Evolutionary conservation across 306 rosid genomes (phyloP).

Genomic region (Pterocarpus santalinus): DNA sequence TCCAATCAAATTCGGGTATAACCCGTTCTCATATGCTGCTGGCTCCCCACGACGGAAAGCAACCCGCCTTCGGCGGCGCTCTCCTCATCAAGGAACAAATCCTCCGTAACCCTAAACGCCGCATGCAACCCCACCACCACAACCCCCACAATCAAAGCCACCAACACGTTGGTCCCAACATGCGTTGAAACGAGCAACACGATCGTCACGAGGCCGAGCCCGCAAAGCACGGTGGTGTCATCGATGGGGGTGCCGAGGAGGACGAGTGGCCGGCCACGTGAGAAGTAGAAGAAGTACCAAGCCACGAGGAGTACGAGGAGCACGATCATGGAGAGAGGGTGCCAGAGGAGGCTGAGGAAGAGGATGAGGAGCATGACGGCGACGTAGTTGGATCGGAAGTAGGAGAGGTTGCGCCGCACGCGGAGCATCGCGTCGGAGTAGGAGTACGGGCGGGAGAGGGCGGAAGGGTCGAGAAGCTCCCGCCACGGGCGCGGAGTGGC

Average conservation of each 20-base stretch:
- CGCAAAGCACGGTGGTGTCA: conserved; percentile 42
- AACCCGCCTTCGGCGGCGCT: conserved; percentile 41
- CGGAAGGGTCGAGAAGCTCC: conserved; percentile 50
- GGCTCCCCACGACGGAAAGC: conserved; percentile 53
- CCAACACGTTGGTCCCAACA: conserved; percentile 51
- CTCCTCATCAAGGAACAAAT: conserved; percentile 51
- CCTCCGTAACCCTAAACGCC: conserved; percentile 50
- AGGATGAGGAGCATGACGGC: conserved; percentile 40
- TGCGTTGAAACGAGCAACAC: conserved; percentile 48
- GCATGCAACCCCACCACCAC: conserved; percentile 53
- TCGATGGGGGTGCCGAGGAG: conserved; percentile 35
- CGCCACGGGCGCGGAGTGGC: conserved; percentile 56
- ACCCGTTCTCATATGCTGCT: conserved; percentile 29
- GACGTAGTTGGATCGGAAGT: conserved; percentile 60
- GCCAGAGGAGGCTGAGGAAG: conserved; percentile 61
- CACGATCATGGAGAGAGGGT: conserved; percentile 54
- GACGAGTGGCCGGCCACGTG: conserved; percentile 46
- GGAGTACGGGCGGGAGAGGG: conserved; percentile 52
- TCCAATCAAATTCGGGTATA: conserved; percentile 41
- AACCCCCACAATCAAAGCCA: conserved; percentile 39
- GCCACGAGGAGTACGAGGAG: conserved; percentile 48
- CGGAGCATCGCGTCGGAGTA: conserved; percentile 58
- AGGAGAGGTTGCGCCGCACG: conserved; percentile 48
- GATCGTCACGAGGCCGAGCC: conserved; percentile 45
- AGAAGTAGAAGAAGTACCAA: conserved; percentile 59